Conservation (phyloP, 768 basidiomycete genomes). For the Lactarius quietus region DNA sequence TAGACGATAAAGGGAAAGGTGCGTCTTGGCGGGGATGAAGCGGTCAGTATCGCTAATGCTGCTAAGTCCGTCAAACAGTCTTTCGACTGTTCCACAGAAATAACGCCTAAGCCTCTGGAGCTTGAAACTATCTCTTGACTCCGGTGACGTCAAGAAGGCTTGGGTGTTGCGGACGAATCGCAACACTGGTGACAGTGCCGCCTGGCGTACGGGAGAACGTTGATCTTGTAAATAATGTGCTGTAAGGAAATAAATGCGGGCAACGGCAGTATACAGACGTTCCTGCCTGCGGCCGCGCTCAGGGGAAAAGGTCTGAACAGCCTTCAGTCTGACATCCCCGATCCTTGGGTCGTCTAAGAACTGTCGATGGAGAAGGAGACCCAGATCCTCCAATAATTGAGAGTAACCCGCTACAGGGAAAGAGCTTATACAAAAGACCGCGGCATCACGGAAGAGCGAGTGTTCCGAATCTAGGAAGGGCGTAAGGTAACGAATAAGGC, state of each 20-base stretch:
- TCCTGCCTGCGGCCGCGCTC: conserved; percentile 69
- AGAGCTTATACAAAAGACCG: conserved; percentile 84
- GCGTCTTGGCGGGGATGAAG: conserved; percentile 70
- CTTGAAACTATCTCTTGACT: conserved; percentile 70
- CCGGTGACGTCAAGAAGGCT: conserved; percentile 64
- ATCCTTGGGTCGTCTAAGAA: conserved; percentile 72
- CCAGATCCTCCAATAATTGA: conserved; percentile 80
- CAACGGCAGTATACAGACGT: conserved; percentile 80
- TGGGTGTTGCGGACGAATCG: conserved; percentile 86
- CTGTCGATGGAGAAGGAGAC: conserved; percentile 72
- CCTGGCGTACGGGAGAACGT: conserved; percentile 62
- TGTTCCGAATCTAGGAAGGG: conserved; percentile 88
- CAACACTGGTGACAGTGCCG: conserved; percentile 73
- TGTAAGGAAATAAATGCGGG: conserved; percentile 85
- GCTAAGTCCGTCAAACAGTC: conserved; percentile 74
- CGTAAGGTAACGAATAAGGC: conserved; percentile 79
- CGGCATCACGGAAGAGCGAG: conserved; percentile 76
- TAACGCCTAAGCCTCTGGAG: conserved; percentile 81
- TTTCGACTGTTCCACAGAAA: conserved; percentile 87
- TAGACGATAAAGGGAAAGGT: conserved; percentile 74
- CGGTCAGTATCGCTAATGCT: conserved; percentile 70
- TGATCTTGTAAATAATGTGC: conserved; percentile 72
- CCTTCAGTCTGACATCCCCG: conserved; percentile 34
- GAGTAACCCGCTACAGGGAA: conserved; percentile 76
- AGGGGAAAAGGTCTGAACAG: conserved; percentile 39